These are phyloP conservation scores for Mucor racemosus DNA, from an alignment of 371 early-diverging fungal species.

Conservation along the genomic window DNA sequence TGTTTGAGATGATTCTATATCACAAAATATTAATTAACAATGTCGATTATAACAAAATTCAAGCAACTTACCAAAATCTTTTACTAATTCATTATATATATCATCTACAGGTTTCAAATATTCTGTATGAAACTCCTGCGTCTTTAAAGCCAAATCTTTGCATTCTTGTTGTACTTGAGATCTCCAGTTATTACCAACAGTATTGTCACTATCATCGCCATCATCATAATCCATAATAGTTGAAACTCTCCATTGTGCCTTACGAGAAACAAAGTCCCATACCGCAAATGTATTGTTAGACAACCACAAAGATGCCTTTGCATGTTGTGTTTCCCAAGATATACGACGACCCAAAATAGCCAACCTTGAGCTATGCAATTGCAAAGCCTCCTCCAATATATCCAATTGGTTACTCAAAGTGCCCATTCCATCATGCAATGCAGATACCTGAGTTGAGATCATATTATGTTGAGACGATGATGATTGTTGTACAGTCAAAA, in stretches of 20 bases:
- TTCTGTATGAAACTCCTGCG: constrained; percentile 12
- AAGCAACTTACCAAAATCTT: constrained; percentile 15
- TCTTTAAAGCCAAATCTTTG: constrained; percentile 12
- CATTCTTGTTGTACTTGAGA: constrained; percentile 14
- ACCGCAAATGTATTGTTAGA: constrained; percentile 27
- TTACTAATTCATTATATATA: constrained; percentile 11
- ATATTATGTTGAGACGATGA: constrained; percentile 8
- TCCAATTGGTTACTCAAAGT: constrained; percentile 21
- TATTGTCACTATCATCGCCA: background rate
- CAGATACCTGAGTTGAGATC: background rate
- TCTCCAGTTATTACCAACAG: background rate
- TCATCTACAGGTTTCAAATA: constrained; percentile 10
- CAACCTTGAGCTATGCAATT: constrained; percentile 28
- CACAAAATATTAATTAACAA: background rate
- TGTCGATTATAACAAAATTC: background rate
- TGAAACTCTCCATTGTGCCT: constrained; percentile 39
- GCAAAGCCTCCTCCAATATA: constrained; percentile 24
- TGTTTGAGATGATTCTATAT: background rate
- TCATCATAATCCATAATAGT: background rate
- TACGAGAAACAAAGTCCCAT: constrained; percentile 40
- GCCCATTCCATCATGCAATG: constrained; percentile 15
- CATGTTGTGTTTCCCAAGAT: constrained; percentile 37
- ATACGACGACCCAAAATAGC: constrained; percentile 33
- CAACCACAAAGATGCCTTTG: constrained; percentile 28
- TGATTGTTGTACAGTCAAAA: constrained; percentile 12